Conservation (phyloP, 441 rosid species). For the Corymbia citriodora region DNA sequence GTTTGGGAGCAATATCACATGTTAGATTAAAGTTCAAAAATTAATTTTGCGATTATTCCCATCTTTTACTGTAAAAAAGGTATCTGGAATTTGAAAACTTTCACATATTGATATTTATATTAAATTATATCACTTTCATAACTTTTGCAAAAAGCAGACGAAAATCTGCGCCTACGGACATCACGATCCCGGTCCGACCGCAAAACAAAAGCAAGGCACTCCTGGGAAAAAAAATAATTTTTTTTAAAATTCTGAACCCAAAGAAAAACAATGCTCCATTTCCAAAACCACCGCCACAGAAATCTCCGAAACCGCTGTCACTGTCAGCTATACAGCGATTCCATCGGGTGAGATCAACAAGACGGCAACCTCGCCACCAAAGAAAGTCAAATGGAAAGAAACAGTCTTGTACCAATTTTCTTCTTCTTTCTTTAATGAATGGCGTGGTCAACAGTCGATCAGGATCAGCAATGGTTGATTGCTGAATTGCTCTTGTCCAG, state of each 20-base stretch:
- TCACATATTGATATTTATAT: neutral
- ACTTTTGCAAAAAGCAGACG: neutral
- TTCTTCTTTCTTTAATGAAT: too few relatives aligned
- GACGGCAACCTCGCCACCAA: neutral
- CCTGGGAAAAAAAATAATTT: neutral
- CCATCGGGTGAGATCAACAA: neutral
- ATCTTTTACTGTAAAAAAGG: neutral
- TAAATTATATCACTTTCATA: neutral
- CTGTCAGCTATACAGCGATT: neutral
- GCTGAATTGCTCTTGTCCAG: too few relatives aligned
- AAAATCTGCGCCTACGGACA: neutral
- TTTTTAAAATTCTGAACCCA: neutral
- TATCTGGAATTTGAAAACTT: neutral
- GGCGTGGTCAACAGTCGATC: too few relatives aligned
- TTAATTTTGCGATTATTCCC: neutral
- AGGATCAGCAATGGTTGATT: too few relatives aligned
- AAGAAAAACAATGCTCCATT: neutral
- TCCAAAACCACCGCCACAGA: neutral
- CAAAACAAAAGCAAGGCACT: neutral
- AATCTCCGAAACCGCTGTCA: neutral
- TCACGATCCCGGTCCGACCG: neutral
- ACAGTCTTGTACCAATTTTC: neutral
- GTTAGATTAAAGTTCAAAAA: neutral
- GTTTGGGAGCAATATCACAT: rapidly evolving
- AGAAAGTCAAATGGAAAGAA: neutral